Evolutionary conservation across 2,329 filamentous ascomycete species (phyloP), one percentile per base, ranked within the genome.

Genomic region (Fusarium coffeatum): DNA sequence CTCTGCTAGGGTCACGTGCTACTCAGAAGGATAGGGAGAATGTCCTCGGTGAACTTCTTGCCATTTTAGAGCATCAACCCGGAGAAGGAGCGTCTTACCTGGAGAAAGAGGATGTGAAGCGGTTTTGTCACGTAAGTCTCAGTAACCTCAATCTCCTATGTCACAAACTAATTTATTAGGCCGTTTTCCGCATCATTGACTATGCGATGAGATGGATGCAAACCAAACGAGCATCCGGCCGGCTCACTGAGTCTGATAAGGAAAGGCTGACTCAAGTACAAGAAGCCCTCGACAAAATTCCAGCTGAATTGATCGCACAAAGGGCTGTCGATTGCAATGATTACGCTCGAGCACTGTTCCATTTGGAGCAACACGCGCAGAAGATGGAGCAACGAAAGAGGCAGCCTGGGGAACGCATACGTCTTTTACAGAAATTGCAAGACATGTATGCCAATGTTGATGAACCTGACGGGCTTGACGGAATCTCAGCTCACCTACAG

Each of bases 361-460:
- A 98, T 76, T 92, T 97, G 83, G 96, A 99, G 79, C 93, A 97
- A 73, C 92, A 97, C 77, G 94, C 94, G 59, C 83, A 84, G 57
- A 82, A 85, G 64, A 78, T 84, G 57, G 81, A 84, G 30, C 80
- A 82, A 27, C 75, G 79, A n/a, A 81, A 82, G 34, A 76, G 82
- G 27, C 83, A 84, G 2, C 79, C 82, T 2, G 83, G 85, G 4
- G 86, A 89, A 23, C 82, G 87, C n/a, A 85, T 91, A 55, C 85
- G 88, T 25, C 84, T 96, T 6, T 87, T 97, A 64, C 89, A 93
- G 71, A 89, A 90, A 65, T 83, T 99, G 25, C 95, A 98, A 76
- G 90, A 95, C 55, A 97, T 99, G 20, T 99, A 99, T 79, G 93
- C 93, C 2, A 92, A 98, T 73, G 98, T 99, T 65, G 96, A 99